These are phyloP conservation scores for Phylloporus rhodoxanthus DNA, from an alignment of 768 basidiomycete species.

Conservation along the genomic window DNA sequence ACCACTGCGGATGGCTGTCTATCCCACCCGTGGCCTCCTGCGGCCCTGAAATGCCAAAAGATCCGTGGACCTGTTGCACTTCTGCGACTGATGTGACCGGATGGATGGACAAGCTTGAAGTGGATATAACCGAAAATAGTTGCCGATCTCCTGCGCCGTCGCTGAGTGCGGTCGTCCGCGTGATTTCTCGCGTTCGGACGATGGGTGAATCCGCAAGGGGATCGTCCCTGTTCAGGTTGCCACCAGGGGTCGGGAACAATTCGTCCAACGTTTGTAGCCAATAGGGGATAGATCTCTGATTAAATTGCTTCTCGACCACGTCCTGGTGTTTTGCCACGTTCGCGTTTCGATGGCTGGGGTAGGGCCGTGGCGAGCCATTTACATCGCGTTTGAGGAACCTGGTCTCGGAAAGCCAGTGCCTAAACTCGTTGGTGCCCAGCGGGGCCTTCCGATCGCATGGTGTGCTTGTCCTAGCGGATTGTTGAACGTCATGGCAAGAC, in stretches of 20 bases:
- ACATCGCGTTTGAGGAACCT: slow-evolving; percentile 20
- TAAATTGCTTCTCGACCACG: slow-evolving; percentile 2
- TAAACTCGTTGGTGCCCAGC: slow-evolving; percentile 24
- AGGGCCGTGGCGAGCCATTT: slow-evolving; percentile 10
- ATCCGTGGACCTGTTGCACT: slow-evolving; percentile 25
- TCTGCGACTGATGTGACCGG: slow-evolving; percentile 10
- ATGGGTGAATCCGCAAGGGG: slow-evolving; percentile 26
- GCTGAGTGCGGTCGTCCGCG: slow-evolving; percentile 4
- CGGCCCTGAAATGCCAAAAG: slow-evolving; percentile 22
- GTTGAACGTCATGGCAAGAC: slow-evolving; percentile 15
- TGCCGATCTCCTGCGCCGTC: slow-evolving; percentile 13
- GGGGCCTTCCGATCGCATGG: slow-evolving; percentile 11
- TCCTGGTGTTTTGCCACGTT: slow-evolving; percentile 10
- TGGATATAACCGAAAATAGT: slow-evolving; percentile 6
- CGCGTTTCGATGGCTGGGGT: slow-evolving; percentile 10
- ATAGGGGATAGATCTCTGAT: slow-evolving; percentile 5
- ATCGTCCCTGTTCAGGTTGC: slow-evolving; percentile 2
- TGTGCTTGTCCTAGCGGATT: slow-evolving; percentile 3
- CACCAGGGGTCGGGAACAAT: slow-evolving; percentile 19
- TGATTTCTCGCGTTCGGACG: slow-evolving; percentile 11
- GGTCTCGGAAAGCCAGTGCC: slow-evolving; percentile 29
- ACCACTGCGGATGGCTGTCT: slow-evolving; percentile 4
- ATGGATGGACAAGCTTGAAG: slow-evolving; percentile 4
- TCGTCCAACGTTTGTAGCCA: slow-evolving; percentile 21
- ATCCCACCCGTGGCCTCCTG: slow-evolving; percentile 9